Base-by-base conservation (phyloP, 1,139 yeast species). In the Taphrina sp. region DNA sequence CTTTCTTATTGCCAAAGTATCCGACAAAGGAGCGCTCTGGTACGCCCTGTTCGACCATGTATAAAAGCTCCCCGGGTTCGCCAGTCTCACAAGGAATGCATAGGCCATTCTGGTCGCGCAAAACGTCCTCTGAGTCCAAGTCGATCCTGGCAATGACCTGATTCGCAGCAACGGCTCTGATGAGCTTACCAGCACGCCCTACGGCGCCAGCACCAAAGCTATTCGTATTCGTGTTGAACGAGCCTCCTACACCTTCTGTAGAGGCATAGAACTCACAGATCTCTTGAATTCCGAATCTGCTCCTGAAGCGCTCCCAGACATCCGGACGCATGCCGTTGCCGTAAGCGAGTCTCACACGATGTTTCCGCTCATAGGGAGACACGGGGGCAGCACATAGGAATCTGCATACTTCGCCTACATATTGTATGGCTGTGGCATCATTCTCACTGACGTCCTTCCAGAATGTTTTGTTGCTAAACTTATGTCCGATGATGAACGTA, bases 311-410 rank as follows among this genome's bases (percentile, higher is more conserved):
- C 59, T 69, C 70, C 98, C 98, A 92, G 57, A 92, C 84, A 68
- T 90, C 97, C n/a, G 83, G 81, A 63, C 97, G 79, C 65, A 92
- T 74, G 0, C 98, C 98, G 69, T 92, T 92, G 55, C 98, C 98
- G 67, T 83, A 83, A 0, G 96, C 97, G 42, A 83, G 79, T 45
- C 72, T 72, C 5, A 87, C 83, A 17, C 71, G 65, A 66, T 90
- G 96, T 42, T 70, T 70, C 37, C 72, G 70, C 66, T 90, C 96
- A 67, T 86, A 90, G 14, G 76, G 74, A 8, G 81, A 78, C 51
- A 76, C 82, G 5, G 84, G 82, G 1, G 92, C 76, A 62, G 83
- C 81, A 19, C 22, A 16, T 61, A 90, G 75, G 67, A 89, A 92
- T 57, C 98, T 79, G 69, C 97, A 88, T 39, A 89, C 90, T 70